A percentile compares a stretch with the other conserved stretches of the same genome.
Conservation (phyloP, 2,329 filamentous ascomycete species). For the Colletotrichum tropicicola region DNA sequence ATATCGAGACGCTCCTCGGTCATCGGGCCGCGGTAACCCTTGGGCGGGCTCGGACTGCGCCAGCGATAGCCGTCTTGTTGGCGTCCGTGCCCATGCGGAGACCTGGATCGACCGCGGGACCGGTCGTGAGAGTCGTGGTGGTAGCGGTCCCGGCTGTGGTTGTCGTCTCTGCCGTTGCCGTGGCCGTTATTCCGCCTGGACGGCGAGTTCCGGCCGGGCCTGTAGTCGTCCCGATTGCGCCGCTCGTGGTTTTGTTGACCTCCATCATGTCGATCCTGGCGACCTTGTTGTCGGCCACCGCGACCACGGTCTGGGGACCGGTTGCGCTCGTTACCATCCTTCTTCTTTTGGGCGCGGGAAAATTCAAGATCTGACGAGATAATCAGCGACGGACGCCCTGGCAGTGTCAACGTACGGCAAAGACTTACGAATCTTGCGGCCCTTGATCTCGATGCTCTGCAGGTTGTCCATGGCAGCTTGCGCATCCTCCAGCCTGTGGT, state of each 20-base stretch:
- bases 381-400: not conserved
- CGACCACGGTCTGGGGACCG: constrained; percentile 68
- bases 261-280: constrained; percentile 59
- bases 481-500: constrained; percentile 80
- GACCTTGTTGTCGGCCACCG: constrained; percentile 50
- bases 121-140: constrained; percentile 47
- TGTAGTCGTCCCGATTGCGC: constrained; percentile 70
- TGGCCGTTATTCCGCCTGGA: constrained; percentile 47
- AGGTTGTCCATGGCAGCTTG: constrained; percentile 77
- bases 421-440: constrained; percentile 90
- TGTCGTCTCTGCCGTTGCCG: constrained; percentile 70
- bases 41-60: constrained; percentile 73
- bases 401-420: not conserved
- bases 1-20: constrained; percentile 73
- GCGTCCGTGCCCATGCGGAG: constrained; percentile 61
- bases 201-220: constrained; percentile 67
- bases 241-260: constrained; percentile 49
- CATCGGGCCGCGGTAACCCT: constrained; percentile 51
- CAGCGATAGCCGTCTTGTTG: constrained; percentile 67
- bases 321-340: constrained; percentile 63
- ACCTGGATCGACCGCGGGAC: constrained; percentile 73
- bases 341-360: constrained; percentile 86
- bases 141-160: constrained; percentile 63
- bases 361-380: constrained; percentile 80
- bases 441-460: constrained; percentile 83